Conservation (phyloP, 2,329 filamentous ascomycete species). For the Aspergillus amoenus region DNA sequence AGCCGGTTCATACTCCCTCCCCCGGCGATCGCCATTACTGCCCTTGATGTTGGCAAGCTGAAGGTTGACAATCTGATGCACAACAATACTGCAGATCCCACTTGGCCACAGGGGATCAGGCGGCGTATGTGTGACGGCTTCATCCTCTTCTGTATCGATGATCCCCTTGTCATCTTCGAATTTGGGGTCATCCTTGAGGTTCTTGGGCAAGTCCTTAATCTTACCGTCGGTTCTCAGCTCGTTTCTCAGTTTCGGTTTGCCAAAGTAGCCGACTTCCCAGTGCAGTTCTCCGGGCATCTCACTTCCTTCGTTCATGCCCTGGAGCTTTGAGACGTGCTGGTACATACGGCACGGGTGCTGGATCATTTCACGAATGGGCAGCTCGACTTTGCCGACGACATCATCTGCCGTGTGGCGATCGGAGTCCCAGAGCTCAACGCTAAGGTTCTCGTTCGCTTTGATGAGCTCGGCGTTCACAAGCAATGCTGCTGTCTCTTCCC, state of each 20-base stretch:
- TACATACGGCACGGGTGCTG: constrained; percentile 93
- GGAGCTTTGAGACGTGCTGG: constrained; percentile 78
- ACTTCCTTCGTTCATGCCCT: constrained; percentile 78
- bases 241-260: constrained; percentile 82
- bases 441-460: constrained; percentile 89
- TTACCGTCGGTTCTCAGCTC: constrained; percentile 85
- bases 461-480: constrained; percentile 86
- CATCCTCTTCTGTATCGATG: constrained; percentile 70
- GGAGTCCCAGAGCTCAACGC: constrained; percentile 94
- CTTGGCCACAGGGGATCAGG: constrained; percentile 96
- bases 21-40: constrained; percentile 75
- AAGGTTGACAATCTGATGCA: constrained; percentile 94
- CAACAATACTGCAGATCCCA: constrained; percentile 78
- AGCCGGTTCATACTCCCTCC: constrained; percentile 84
- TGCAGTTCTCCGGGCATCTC: constrained; percentile 90
- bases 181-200: constrained; percentile 70
- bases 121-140: constrained; percentile 84
- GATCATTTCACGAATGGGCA: constrained; percentile 93
- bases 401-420: constrained; percentile 91
- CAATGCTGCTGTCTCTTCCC: constrained; percentile 82
- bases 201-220: constrained; percentile 71
- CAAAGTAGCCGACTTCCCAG: constrained; percentile 96
- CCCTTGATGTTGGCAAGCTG: constrained; percentile 91
- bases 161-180: constrained; percentile 86
- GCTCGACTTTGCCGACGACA: constrained; percentile 89